phyloP scores from a whole-genome alignment of 2,329 filamentous ascomycete genomes.

The Xylariaceae sp. region DNA sequence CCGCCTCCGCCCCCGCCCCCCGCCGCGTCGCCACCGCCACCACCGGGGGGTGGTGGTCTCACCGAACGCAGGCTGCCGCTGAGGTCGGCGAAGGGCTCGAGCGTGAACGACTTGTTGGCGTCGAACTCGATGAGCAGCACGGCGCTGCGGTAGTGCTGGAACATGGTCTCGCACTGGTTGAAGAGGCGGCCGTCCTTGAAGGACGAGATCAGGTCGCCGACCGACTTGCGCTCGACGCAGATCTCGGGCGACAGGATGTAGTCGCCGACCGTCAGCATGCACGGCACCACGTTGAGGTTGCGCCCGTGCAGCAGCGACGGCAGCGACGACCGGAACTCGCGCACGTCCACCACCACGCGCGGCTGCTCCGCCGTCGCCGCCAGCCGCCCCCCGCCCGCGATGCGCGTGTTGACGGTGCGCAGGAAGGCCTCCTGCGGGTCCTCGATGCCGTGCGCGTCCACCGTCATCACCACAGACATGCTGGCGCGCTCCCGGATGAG shows the following conservation, averaged over 20 bases:
- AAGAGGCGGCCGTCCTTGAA: slow-evolving; percentile 89
- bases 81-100: slow-evolving; percentile 70
- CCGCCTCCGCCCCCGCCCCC: no score
- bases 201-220: slow-evolving; percentile 84
- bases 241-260: slow-evolving; percentile 89
- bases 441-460: slow-evolving; percentile 59
- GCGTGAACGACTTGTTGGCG: slow-evolving; percentile 92
- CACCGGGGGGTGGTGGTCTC: no score
- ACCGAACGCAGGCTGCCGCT: slow-evolving; percentile 55
- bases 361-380: slow-evolving; percentile 79
- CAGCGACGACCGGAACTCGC: slow-evolving; percentile 89
- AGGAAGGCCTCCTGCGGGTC: slow-evolving; percentile 89
- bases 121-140: slow-evolving; percentile 98
- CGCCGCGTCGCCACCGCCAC: no score
- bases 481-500: slow-evolving; percentile 88
- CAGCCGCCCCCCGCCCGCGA: slow-evolving; percentile 84
- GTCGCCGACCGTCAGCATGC: slow-evolving; percentile 93
- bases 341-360: slow-evolving; percentile 87
- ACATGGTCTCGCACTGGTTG: slow-evolving; percentile 89
- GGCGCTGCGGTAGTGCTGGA: slow-evolving; percentile 79
- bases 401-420: slow-evolving; percentile 91
- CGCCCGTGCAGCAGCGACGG: slow-evolving; percentile 87
- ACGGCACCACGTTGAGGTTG: slow-evolving; percentile 82
- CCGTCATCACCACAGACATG: slow-evolving; percentile 83
- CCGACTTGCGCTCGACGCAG: slow-evolving; percentile 89